Percentiles rank a stretch among this genome's conserved stretches.
phyloP scores from a whole-genome alignment of 148 eudicot genomes.

The Amaranthus cruentus region DNA sequence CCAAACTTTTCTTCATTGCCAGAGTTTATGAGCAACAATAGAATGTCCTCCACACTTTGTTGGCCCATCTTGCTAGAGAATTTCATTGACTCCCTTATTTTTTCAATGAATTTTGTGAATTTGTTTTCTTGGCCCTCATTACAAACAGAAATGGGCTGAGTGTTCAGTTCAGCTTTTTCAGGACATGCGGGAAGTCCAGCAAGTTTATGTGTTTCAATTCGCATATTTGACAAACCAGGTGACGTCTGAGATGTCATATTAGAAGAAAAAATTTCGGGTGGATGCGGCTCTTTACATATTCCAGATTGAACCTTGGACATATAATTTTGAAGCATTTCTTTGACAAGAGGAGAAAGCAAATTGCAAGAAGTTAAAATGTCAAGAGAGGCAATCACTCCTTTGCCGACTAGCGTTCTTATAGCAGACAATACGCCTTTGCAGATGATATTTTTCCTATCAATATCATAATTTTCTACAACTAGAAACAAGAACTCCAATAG shows the following conservation, averaged over 20 bases:
- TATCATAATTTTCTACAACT: constrained; percentile 68
- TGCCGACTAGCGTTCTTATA: constrained; percentile 44
- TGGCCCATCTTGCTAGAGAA: constrained; percentile 19
- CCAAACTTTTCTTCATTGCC: constrained; percentile 8
- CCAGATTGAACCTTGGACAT: constrained; percentile 22
- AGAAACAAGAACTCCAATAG: constrained; percentile 72
- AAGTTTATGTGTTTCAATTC: constrained; percentile 7
- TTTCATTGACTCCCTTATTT: constrained; percentile 27
- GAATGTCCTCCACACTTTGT: constrained; percentile 23
- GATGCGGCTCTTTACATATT: constrained; percentile 18
- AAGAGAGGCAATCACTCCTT: constrained; percentile 60
- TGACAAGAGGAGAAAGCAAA: constrained; percentile 49
- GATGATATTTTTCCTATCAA: constrained; percentile 52
- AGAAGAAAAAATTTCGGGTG: not conserved
- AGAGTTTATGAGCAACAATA: constrained; percentile 18
- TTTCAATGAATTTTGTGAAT: constrained; percentile 16
- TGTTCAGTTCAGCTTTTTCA: constrained; percentile 9
- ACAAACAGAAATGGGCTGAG: not conserved
- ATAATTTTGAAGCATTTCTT: constrained; percentile 47
- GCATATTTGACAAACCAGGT: constrained; percentile 4
- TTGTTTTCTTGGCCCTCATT: constrained; percentile 13
- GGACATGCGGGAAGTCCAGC: constrained; percentile 1
- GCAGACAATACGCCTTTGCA: constrained; percentile 49
- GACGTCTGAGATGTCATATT: constrained; percentile 12
- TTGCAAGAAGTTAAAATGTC: constrained; percentile 56